Percentiles rank a stretch among this genome's conserved stretches.
Conservation (phyloP, 192 early-diverging fungal genomes). For the Coemansia sp. region DNA sequence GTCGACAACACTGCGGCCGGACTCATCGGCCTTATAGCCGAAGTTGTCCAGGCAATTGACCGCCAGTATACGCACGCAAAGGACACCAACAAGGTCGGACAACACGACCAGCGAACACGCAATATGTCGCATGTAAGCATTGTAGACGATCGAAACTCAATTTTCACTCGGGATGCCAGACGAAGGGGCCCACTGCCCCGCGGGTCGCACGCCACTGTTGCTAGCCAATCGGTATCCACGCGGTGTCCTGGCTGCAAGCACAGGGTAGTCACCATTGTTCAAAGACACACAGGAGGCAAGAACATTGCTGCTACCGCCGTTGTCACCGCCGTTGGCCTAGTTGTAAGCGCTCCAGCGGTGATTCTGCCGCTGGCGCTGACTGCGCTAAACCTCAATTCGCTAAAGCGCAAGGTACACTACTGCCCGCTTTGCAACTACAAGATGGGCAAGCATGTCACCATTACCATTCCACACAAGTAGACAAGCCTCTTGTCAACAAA, state of each 20-base stretch:
- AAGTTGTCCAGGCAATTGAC: slow-evolving; percentile 39
- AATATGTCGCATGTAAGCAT: slow-evolving; percentile 33
- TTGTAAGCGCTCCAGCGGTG: slow-evolving; percentile 37
- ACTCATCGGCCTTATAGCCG: slow-evolving; percentile 30
- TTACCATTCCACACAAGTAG: slow-evolving; percentile 41
- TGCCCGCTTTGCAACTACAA: slow-evolving; percentile 51
- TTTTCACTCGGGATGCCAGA: slow-evolving; percentile 27
- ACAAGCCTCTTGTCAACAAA: neutral
- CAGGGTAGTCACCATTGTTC: slow-evolving; percentile 38
- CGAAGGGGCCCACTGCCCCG: slow-evolving; percentile 27
- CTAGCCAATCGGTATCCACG: slow-evolving; percentile 27
- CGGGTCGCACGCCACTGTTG: slow-evolving; percentile 34
- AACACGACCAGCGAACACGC: slow-evolving; percentile 7
- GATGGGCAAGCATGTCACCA: slow-evolving; percentile 48
- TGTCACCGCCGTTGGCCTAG: slow-evolving; percentile 38
- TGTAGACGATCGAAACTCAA: slow-evolving; percentile 34
- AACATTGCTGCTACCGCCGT: slow-evolving; percentile 47
- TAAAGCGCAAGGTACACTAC: slow-evolving; percentile 52
- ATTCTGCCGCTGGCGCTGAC: slow-evolving; percentile 50
- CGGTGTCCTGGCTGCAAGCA: slow-evolving; percentile 38
- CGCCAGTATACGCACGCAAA: slow-evolving; percentile 19
- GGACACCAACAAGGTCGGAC: slow-evolving; percentile 4
- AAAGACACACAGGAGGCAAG: slow-evolving; percentile 42
- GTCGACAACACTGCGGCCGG: slow-evolving; percentile 25
- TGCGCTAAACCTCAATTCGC: slow-evolving; percentile 37